These are phyloP conservation scores for Hippophae tibetana DNA, from an alignment of 306 rosid species.

Conservation along the genomic window DNA sequence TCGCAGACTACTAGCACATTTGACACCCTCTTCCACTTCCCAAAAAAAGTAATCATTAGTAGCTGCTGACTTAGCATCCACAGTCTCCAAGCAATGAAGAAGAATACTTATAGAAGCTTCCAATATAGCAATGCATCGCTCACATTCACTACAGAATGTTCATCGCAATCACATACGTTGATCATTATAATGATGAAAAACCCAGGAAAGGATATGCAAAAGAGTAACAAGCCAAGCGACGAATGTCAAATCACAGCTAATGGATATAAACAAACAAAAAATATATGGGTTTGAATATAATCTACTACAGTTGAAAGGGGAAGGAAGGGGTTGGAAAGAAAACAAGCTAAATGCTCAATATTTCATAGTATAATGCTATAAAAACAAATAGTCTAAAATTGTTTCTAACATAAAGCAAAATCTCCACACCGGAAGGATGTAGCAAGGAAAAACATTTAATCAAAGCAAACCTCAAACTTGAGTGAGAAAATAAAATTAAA, in stretches of 20 bases:
- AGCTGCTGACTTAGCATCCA: constrained; percentile 26
- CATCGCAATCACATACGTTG: not conserved
- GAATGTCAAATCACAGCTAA: not conserved
- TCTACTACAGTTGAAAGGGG: too few species aligned
- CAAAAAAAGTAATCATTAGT: constrained; percentile 47
- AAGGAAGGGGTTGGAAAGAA: too few species aligned
- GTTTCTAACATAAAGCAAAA: too few species aligned
- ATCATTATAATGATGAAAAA: not conserved
- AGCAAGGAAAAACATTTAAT: not conserved
- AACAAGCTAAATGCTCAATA: not conserved
- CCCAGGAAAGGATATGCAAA: not conserved
- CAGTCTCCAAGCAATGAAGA: constrained; percentile 68
- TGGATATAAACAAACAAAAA: not conserved
- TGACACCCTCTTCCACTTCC: constrained; percentile 73
- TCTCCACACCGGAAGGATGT: not conserved
- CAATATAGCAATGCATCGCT: constrained; percentile 49
- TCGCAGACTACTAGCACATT: constrained; percentile 68
- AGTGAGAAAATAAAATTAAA: too few species aligned
- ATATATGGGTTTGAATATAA: too few species aligned
- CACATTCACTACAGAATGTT: constrained; percentile 43
- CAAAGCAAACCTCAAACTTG: too few species aligned
- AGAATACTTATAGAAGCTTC: constrained; percentile 75
- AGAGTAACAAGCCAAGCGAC: not conserved
- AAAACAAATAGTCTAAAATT: not conserved
- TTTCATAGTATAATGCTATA: too few species aligned